phyloP scores from a whole-genome alignment of 1,284 basidiomycete genomes.

The Golubevia pallescens region DNA sequence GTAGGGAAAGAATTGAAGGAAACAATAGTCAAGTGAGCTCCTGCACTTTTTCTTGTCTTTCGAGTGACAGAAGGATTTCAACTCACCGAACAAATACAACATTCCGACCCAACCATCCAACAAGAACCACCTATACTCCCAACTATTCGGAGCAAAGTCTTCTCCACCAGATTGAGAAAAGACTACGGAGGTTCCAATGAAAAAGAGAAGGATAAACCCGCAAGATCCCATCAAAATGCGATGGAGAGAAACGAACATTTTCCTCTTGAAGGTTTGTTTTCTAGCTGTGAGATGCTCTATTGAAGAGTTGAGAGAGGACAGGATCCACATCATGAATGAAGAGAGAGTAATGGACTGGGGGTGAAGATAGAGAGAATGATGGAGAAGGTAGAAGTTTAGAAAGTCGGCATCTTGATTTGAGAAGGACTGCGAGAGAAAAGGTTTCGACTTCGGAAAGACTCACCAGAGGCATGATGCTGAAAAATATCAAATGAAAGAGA shows the following conservation, averaged over 20 bases:
- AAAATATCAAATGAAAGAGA: not conserved
- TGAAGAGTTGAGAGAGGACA: conserved; percentile 47
- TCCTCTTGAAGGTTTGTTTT: conserved; percentile 53
- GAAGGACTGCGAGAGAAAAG: too few species aligned
- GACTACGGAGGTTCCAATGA: conserved; percentile 40
- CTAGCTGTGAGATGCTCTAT: conserved; percentile 50
- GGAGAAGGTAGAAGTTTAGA: not conserved
- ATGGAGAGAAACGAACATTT: conserved; percentile 55
- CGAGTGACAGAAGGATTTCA: not conserved
- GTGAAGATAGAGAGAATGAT: conserved; percentile 37
- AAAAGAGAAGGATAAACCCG: conserved; percentile 38
- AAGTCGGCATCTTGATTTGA: too few species aligned
- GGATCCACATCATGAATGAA: conserved; percentile 54
- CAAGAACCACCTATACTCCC: conserved; percentile 60
- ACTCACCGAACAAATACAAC: conserved; percentile 39
- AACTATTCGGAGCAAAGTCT: conserved; percentile 38
- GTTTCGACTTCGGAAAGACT: too few species aligned
- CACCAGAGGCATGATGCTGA: conserved; percentile 8
- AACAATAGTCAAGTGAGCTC: not conserved
- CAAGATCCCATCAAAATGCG: conserved; percentile 49
- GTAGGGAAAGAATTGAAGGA: not conserved
- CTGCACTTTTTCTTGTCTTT: too few species aligned
- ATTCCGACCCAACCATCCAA: conserved; percentile 51
- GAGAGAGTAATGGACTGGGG: conserved; percentile 54
- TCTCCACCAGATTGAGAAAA: conserved; percentile 34